Evolutionary conservation across 2,329 filamentous ascomycete genomes (phyloP).

Genomic region (Ascochyta lentis): DNA sequence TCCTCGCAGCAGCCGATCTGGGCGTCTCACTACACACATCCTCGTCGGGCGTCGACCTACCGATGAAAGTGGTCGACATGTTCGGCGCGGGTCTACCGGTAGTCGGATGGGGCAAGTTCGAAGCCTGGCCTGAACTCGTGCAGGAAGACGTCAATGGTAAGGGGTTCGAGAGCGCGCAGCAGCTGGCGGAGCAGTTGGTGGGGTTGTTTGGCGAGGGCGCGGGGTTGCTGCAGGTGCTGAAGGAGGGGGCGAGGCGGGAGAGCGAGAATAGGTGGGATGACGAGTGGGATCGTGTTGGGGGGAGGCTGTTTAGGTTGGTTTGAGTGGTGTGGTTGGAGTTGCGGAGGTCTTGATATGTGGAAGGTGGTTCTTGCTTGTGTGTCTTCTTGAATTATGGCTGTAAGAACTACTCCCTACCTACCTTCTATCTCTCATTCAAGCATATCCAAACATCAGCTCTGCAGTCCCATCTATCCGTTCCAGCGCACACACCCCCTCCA

Average conservation of each 20-base stretch:
- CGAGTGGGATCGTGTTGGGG: conserved; percentile 88
- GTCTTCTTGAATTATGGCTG: too few species aligned
- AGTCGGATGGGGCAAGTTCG: conserved; percentile 82
- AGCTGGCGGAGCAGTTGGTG: conserved; percentile 68
- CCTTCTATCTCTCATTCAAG: too few species aligned
- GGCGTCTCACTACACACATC: conserved; percentile 93
- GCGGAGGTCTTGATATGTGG: too few species aligned
- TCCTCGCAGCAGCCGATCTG: conserved; percentile 85
- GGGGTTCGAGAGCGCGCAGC: conserved; percentile 76
- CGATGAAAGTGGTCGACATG: conserved; percentile 99
- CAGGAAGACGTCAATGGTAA: conserved; percentile 84
- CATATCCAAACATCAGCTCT: too few species aligned
- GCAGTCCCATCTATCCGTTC: too few species aligned
- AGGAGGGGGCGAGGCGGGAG: conserved; percentile 74
- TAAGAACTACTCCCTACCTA: too few species aligned
- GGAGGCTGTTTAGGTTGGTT: conserved; percentile 63
- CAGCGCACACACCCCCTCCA: too few species aligned
- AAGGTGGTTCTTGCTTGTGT: too few species aligned
- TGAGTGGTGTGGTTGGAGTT: neutral
- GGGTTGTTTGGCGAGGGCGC: conserved; percentile 66
- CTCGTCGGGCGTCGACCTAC: conserved; percentile 91
- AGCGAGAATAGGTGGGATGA: conserved; percentile 84
- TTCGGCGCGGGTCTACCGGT: conserved; percentile 94
- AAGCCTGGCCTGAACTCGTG: conserved; percentile 91
- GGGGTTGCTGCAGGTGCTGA: conserved; percentile 66